Base-by-base conservation (phyloP, 768 basidiomycete species). In the Macrocybe gigantea region DNA sequence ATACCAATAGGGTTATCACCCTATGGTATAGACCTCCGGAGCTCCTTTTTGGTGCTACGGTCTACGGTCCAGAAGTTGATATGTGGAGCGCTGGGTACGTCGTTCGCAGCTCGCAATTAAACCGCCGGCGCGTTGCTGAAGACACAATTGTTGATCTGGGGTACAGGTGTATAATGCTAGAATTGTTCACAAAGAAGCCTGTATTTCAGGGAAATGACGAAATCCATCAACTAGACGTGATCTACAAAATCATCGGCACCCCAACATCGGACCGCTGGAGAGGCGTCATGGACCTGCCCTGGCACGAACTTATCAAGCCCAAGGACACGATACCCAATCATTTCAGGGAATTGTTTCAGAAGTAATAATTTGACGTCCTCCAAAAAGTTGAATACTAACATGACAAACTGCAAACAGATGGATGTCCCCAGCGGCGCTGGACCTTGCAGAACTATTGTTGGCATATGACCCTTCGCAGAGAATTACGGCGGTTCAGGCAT, bases 1-100 rank as follows among this genome's bases (percentile, higher is more conserved):
- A 99, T 62, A 99, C 96, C n/a, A 99, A 99, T 64, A 80, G 96
- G 32, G 96, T 99, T 43, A 98, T 99, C 55, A 99, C 96, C 1
- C 77, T 96, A 42, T 98, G 96, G 96, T 99, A 99, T 65, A 79
- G 96, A 48, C 90, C 93, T 5, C 96, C 95, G 7, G 96, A 99
- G 60, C 73, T 99, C 14, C 68, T 99, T 36, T 85, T 97, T 57
- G 96, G 96, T 30, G 90, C 93, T 31, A 99, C 96, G 0, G 81
- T 93, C 9, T 99, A 99, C 68, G 94, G 93, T 2, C 86, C 93
- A 5, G 94, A 95, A 60, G 95, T 99, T 15, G 96, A 99, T 60
- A 96, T 98, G 85, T 99, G 96, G 96, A 95, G 93, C 64, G 96
- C 96, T 37, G 96, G 96, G 93, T 95, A 68, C 56, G 77, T 67